phyloP scores from a whole-genome alignment of 2,329 filamentous ascomycete species.

The Stagonosporopsis chrysanthemi region DNA sequence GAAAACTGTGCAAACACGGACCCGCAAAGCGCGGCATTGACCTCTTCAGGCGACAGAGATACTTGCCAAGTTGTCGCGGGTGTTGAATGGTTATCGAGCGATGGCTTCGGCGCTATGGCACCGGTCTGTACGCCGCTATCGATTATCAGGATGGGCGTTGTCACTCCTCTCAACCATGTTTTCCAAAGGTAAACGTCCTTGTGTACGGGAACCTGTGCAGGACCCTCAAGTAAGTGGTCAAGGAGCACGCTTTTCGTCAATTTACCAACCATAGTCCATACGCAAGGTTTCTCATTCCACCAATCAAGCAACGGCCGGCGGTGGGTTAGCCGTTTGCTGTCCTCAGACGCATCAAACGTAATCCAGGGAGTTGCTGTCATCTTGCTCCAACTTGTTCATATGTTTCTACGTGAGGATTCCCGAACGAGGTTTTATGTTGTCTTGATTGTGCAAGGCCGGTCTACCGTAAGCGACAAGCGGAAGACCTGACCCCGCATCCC shows the following conservation, averaged over 20 bases:
- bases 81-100: too few species aligned
- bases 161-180: neutral
- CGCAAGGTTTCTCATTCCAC: neutral
- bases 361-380: neutral
- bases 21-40: neutral
- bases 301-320: neutral
- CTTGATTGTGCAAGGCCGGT: too few species aligned
- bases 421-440: too few species aligned
- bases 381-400: neutral
- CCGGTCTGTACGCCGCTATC: neutral
- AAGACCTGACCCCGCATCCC: too few species aligned
- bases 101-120: too few species aligned
- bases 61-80: neutral
- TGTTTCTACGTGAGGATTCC: neutral
- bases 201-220: neutral
- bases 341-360: neutral
- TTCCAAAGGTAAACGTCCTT: conserved; percentile 1
- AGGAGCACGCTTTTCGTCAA: conserved; percentile 1
- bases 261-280: conserved; percentile 2
- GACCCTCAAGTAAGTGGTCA: neutral
- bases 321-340: neutral
- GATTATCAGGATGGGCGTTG: neutral
- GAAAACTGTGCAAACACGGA: neutral
- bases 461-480: too few species aligned
- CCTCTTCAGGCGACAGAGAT: neutral